phyloP scores from a whole-genome alignment of 257 asterid genomes.

The Scutellaria baicalensis region DNA sequence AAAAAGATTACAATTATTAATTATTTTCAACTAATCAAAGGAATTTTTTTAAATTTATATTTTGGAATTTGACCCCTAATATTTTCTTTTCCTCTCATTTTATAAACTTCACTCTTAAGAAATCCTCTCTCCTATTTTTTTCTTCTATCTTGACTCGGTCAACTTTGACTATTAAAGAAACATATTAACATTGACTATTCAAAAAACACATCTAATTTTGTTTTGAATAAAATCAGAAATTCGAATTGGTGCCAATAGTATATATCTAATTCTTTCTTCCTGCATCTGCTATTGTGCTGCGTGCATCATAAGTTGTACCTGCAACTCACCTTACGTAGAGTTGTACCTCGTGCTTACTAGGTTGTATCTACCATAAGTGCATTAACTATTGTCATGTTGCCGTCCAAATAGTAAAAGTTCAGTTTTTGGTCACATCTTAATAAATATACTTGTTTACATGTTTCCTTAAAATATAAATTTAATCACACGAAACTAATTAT shows the following conservation, averaged over 20 bases:
- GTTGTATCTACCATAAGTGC: too few relatives aligned
- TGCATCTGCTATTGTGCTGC: background rate
- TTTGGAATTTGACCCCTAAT: background rate
- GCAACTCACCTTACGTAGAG: too few relatives aligned
- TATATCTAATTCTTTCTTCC: background rate
- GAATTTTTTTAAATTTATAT: background rate
- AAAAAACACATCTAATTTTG: background rate
- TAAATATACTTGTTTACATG: too few relatives aligned
- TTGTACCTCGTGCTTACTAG: too few relatives aligned
- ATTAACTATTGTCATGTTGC: too few relatives aligned
- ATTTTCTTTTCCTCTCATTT: background rate
- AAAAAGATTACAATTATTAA: too few relatives aligned
- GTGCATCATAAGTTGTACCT: too few relatives aligned
- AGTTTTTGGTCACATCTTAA: too few relatives aligned
- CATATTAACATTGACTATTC: background rate
- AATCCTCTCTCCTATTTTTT: background rate
- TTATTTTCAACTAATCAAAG: too few relatives aligned
- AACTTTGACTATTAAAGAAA: background rate
- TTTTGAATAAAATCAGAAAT: background rate
- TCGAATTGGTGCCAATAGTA: background rate
- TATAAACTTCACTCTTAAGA: background rate
- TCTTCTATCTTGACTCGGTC: constrained; percentile 2
- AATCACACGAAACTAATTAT: too few relatives aligned
- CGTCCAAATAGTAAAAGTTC: too few relatives aligned
- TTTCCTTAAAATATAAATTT: too few relatives aligned